Base-by-base conservation (phyloP, 352 stramenopile species). In the Phytopythium montanum region DNA sequence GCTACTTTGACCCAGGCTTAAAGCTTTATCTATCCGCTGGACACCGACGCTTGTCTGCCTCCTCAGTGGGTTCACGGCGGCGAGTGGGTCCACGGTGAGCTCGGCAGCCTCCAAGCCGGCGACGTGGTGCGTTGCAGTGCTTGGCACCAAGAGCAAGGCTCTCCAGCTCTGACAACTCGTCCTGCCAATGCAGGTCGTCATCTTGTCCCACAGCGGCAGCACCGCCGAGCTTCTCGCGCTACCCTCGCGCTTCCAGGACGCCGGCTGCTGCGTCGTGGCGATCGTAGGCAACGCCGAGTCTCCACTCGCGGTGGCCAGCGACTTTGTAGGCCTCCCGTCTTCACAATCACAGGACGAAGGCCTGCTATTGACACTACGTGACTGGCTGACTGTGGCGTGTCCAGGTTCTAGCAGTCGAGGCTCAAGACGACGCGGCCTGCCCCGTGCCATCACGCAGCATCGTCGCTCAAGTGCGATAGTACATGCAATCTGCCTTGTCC, bases 361-460 rank as follows among this genome's bases (percentile, higher is more conserved):
- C 28, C 13, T 31, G 13, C 21, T 28, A 31, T 36, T 26, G 23
- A 19, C 21, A 38, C 7, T 18, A 13, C 13, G 34, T 6, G 16
- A 0, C 5, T 34, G 29, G 5, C n/a, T 39, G 26, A 0, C 25
- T 38, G 3, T 55, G 12, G 7, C 48, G 33, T 38, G 23, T 54
- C 53, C 39, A 90, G 78, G 45, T 70, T 3, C 57, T 89, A 19
- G 53, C 73, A 31, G 71, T 79, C 6, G 70, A 75, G 18, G 85
- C 78, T 1, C 52, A 70, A 23, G 85, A 94, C 59, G 60, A 76
- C 5, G 41, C 19, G 2, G 45, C 48, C 13, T 90, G 79, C 33
- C 83, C 82, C 29, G 81, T 94, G 38, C 85, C 85, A 3, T 85
- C 82, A 1, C 85, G 83, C 44, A 92, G 82, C 56, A 92, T 94